Evolutionary conservation across 306 rosid species (phyloP), one percentile per base, ranked within the genome.

Genomic region (Astragalus glycyphyllos): DNA sequence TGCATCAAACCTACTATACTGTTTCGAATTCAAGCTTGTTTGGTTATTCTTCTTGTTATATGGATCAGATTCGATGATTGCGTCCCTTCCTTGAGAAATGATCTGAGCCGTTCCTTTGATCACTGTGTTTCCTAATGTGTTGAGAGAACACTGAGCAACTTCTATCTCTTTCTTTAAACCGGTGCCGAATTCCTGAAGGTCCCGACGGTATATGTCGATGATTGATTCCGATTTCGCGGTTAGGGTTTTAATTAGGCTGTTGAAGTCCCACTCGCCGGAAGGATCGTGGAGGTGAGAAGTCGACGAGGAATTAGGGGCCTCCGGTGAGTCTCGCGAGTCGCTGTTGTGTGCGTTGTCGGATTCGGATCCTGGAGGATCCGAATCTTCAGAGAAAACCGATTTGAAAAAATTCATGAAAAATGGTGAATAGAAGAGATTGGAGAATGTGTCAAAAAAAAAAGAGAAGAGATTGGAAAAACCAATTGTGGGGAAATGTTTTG

Each of bases 91-190:
- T 46, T 89, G 92, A 34, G 96, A 73, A 45, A 92, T 82, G 29
- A 92, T 85, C 82, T 86, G 85, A 51, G 89, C 87, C 80, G 96
- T 88, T 16, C 96, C 92, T 79, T 83, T 84, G 35, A 80, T 37
- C 6, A 89, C 90, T 26, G 88, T 54, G 86, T 61, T 89, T 7
- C 96, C 96, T 1, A 92, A 64, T 70, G 85, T 88, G 11, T 92
- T 96, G 45, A 92, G 69, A 45, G 96, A 92, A 5, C 90, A 96
- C 0, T 90, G 96, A 11, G 96, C 98, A 40, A 90, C 96, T 83
- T 90, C 98, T 6, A 92, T 83, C 79, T 92, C 96, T 54, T 89
- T 92, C 82, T 83, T 87, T 75, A 92, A 79, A 10, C 92, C 98
- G 50, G 88, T 73, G 8, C 95, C 81, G 48, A 92, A 92, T 74